Conservation (phyloP, 2,329 filamentous ascomycete genomes). For the Trichoderma asperellum region DNA sequence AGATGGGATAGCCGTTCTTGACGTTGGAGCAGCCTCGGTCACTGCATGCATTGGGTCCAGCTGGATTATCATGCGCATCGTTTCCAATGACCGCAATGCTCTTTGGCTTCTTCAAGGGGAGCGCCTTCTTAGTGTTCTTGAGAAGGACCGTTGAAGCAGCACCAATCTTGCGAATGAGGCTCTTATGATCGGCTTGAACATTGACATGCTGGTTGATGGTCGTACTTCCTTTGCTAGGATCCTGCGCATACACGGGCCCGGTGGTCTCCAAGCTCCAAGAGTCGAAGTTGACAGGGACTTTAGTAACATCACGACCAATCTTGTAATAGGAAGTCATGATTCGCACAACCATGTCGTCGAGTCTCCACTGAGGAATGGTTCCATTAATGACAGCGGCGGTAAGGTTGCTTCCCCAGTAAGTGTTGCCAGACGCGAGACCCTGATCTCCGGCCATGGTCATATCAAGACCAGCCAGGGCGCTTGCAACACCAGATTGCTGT, state of each 20-base stretch:
- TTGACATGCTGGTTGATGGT: slow-evolving; percentile 62
- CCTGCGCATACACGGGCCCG: background rate
- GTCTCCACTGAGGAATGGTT: slow-evolving; percentile 68
- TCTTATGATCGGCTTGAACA: slow-evolving; percentile 67
- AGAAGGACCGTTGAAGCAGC: slow-evolving; percentile 36
- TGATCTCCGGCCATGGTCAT: slow-evolving; percentile 67
- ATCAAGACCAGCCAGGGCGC: slow-evolving; percentile 64
- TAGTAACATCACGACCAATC: slow-evolving; percentile 27
- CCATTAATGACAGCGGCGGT: slow-evolving; percentile 76
- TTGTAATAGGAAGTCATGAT: slow-evolving; percentile 44
- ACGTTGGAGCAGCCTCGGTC: slow-evolving; percentile 11
- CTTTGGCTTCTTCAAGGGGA: background rate
- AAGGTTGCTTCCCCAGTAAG: slow-evolving; percentile 66
- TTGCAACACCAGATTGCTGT: slow-evolving; percentile 60
- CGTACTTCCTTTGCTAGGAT: background rate
- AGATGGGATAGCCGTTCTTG: slow-evolving; percentile 7
- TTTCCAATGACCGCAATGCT: background rate
- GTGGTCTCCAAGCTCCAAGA: slow-evolving; percentile 12
- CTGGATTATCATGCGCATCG: slow-evolving; percentile 3
- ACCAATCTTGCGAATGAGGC: slow-evolving; percentile 57
- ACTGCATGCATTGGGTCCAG: slow-evolving; percentile 4
- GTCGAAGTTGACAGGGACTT: slow-evolving; percentile 2
- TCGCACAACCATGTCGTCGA: slow-evolving; percentile 75
- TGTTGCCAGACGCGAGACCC: background rate
- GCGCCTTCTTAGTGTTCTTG: background rate